phyloP scores from a whole-genome alignment of 805 yeast species.

The Debaryomyces castellii region DNA sequence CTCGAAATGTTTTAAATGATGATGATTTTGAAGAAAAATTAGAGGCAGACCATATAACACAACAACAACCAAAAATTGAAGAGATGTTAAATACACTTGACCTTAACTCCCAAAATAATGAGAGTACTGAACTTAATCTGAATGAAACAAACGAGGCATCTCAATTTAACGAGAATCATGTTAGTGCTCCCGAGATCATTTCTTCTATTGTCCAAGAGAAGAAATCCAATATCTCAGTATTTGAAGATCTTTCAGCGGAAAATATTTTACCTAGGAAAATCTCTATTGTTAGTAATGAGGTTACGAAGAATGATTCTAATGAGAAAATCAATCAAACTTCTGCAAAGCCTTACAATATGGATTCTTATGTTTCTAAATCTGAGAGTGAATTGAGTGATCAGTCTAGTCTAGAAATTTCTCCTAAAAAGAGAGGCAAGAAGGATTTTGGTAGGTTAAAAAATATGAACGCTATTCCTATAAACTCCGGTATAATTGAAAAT shows the following conservation, averaged over 20 bases:
- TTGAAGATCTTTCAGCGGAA: no score
- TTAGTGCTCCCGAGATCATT: no score
- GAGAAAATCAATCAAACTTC: background rate
- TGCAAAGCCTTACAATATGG: background rate
- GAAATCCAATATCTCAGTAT: no score
- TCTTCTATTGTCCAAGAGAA: no score
- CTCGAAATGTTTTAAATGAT: background rate
- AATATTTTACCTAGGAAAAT: no score
- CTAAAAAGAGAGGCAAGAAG: slow-evolving; percentile 9
- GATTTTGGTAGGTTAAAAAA: slow-evolving; percentile 11
- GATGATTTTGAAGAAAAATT: background rate
- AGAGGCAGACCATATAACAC: background rate
- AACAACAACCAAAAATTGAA: background rate
- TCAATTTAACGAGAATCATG: no score
- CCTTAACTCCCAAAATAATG: background rate
- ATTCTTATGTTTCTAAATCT: background rate
- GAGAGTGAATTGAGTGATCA: background rate
- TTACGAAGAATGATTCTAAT: background rate
- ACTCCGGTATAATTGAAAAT: slow-evolving; percentile 3
- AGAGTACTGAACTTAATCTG: no score
- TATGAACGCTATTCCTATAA: slow-evolving; percentile 7
- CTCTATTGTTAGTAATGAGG: no score
- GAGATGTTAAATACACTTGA: background rate
- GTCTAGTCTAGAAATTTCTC: slow-evolving; percentile 2
- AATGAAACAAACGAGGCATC: no score